Evolutionary conservation across 306 rosid genomes (phyloP), one percentile per base, ranked within the genome.

Genomic region (Cucumis hystrix): DNA sequence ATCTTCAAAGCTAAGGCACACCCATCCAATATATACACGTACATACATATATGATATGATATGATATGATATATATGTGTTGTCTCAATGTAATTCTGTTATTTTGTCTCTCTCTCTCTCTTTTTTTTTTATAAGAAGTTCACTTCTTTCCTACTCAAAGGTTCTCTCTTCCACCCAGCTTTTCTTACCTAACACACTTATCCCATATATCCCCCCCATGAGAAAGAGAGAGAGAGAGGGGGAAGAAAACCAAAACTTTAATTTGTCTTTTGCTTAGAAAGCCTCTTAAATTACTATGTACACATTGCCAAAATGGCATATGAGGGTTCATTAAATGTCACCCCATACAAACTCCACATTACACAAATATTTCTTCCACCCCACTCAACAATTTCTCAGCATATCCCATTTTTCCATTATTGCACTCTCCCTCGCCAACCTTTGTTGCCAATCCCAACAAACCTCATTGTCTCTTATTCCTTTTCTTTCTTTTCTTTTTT

Each of bases 1-100:
- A 80, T 89, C 97, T 92, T 92, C 85, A 77, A 89, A 88, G 91
- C 90, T 74, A 92, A 92, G 97, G 80, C 82, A 74, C 49, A 57
- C 4, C 43, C 54, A 47, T 47, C 54, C 54, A 12, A 43, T 41
- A 41, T 10, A 16, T 52, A 52, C 15, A 52, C 15, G 6, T 16
- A 52, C 15, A 65, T 18, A 37, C 16, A 37, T 28, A 28, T 52
- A 0, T 78, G 37, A 33, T 33, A 33, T 33, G 37, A 33, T 33
- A 33, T 33, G 35, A 33, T 33, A 33, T 33, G 37, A 33, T 33
- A 33, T 33, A 33, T 3, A 4, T 2, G 25, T 23, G 25, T 33
- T 33, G 37, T 33, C 37, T 33, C 37, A 2, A 5, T 30, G 49
- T 54, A 21, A 70, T 75, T 65, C 74, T 81, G 37, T 33, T 33